A percentile compares a stretch with the other conserved stretches of the same genome.
Conservation (phyloP, 441 rosid species). For the Populus hybrid region DNA sequence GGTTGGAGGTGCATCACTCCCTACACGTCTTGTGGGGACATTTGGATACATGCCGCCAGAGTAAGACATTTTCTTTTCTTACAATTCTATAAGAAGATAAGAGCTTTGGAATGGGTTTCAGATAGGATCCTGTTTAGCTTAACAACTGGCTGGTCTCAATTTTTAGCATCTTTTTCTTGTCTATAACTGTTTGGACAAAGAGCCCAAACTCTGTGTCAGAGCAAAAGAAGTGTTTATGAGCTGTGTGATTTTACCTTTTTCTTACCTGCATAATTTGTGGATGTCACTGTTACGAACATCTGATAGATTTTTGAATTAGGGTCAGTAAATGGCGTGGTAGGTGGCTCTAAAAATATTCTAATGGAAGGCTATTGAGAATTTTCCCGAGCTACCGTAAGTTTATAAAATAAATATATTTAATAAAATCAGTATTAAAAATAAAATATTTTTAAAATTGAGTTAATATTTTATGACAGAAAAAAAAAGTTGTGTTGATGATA, state of each 20-base stretch:
- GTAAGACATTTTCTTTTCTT: slow-evolving; percentile 40
- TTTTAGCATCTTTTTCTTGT: neutral
- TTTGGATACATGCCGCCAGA: slow-evolving; percentile 99
- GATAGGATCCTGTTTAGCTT: neutral
- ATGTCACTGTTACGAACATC: neutral
- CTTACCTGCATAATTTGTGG: neutral
- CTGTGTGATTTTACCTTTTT: slow-evolving; percentile 3
- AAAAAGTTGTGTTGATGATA: too few relatives aligned
- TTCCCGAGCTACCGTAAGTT: neutral
- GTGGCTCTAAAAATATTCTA: neutral
- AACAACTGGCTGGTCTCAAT: neutral
- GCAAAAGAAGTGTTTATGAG: neutral
- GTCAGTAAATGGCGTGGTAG: neutral
- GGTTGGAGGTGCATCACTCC: slow-evolving; percentile 67
- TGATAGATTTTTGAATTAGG: neutral
- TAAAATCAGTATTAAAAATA: too few relatives aligned
- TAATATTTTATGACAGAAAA: too few relatives aligned
- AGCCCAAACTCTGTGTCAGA: neutral
- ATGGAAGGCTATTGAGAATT: neutral
- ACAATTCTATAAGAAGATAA: neutral
- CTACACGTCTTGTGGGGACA: slow-evolving; percentile 91
- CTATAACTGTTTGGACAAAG: neutral
- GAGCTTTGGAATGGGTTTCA: neutral
- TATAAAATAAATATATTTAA: too few relatives aligned
- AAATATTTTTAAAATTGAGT: too few relatives aligned